Evolutionary conservation across 345 rosid genomes (phyloP), one percentile per base, ranked within the genome.

Genomic region (Ceriops decandra): DNA sequence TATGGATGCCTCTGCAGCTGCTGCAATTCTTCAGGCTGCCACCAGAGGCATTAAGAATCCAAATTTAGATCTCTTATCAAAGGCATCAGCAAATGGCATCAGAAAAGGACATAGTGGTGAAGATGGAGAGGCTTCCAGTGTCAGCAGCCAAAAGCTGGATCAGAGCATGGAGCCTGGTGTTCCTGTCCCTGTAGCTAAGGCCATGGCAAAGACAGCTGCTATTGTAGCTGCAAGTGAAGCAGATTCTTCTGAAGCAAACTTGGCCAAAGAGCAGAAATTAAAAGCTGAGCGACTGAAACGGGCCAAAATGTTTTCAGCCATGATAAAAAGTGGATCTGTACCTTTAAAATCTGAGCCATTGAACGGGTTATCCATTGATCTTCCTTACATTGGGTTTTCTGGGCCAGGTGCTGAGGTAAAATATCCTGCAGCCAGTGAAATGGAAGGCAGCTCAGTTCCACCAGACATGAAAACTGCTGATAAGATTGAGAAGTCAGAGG

Each of bases 261-360:
- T 93, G 78, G 75, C 84, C 42, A 85, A 71, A 72, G 97, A 91
- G 82, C 86, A 89, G 86, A 87, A 90, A 82, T 68, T 95, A 70
- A 90, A 88, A 83, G 95, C 98, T 36, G 97, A 91, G 76, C 87
- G 99, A 77, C 83, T 95, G 76, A 95, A 82, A 76, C 93, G 99
- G 31, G 99, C 99, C 57, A 95, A 91, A 80, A 81, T 90, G 89
- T 91, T 95, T 76, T 83, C 93, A 61, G 86, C 97, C 76, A 78
- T 84, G 96, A 64, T 95, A 49, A 90, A 85, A 83, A 70, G 76
- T 64, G 85, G 85, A 72, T 80, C 82, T 68, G 85, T 76, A 54
- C 82, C 93, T 5, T 67, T 68, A 17, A 86, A 84, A 75, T 72
- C 80, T 67, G 86, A 85, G 73, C 27, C 75, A 56, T 62, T 67